Percentiles rank a stretch among this genome's conserved stretches.
Evolutionary conservation across 2,329 filamentous ascomycete species (phyloP).

Genomic region (Hypoxylon sp.): DNA sequence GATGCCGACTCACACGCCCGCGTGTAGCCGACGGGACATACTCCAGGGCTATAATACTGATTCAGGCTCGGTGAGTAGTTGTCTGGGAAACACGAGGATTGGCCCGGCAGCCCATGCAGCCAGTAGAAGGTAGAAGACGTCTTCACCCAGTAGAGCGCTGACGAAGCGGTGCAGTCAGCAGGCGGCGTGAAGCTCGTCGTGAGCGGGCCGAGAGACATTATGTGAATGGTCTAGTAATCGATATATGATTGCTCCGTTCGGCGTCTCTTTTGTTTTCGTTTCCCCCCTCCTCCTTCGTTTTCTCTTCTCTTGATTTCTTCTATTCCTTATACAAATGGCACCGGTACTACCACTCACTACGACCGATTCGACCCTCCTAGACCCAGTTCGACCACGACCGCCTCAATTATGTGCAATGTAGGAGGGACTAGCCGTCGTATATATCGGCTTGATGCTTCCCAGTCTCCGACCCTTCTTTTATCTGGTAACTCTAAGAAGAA

Average conservation of each 20-base stretch:
- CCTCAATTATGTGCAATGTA: not conserved
- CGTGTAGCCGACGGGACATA: slow-evolving; percentile 38
- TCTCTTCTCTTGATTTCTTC: not conserved
- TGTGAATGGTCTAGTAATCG: not conserved
- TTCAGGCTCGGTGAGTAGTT: slow-evolving; percentile 39
- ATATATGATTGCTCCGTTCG: not conserved
- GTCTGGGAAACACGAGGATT: slow-evolving; percentile 38
- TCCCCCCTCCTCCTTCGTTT: not conserved
- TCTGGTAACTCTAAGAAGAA: not conserved
- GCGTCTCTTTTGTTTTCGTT: not conserved
- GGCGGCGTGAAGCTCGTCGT: slow-evolving; percentile 38
- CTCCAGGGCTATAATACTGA: slow-evolving; percentile 38
- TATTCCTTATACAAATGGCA: not conserved
- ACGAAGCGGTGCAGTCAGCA: slow-evolving; percentile 30
- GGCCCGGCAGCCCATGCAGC: slow-evolving; percentile 32
- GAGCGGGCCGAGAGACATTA: slow-evolving; percentile 37
- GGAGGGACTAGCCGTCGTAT: not conserved
- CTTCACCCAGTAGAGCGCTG: slow-evolving; percentile 38
- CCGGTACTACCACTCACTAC: not conserved
- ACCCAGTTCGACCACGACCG: not conserved
- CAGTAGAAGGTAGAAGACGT: slow-evolving; percentile 35
- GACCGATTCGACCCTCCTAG: not conserved
- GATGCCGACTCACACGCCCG: slow-evolving; percentile 28
- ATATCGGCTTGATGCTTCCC: not conserved
- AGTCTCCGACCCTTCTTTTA: not conserved